phyloP scores from a whole-genome alignment of 352 stramenopile species.

The Pythium grandisporangium region DNA sequence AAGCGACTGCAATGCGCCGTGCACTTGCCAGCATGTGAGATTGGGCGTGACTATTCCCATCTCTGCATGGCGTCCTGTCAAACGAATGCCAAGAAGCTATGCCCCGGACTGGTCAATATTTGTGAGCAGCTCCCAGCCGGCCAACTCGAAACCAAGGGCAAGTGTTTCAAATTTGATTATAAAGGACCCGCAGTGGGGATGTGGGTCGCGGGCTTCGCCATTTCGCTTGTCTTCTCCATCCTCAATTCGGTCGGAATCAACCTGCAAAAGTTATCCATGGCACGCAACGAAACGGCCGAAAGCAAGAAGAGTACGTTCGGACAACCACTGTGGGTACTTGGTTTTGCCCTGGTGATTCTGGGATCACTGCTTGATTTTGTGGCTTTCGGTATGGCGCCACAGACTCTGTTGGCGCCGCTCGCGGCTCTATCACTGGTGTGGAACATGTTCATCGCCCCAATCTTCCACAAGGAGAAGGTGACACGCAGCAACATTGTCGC shows the following conservation, averaged over 20 bases:
- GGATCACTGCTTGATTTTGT: slow-evolving; percentile 87
- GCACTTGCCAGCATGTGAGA: slow-evolving; percentile 76
- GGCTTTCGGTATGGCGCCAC: slow-evolving; percentile 86
- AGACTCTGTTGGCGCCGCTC: slow-evolving; percentile 85
- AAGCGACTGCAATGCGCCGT: slow-evolving; percentile 54
- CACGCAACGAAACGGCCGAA: slow-evolving; percentile 52
- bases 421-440: slow-evolving; percentile 85
- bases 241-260: slow-evolving; percentile 89
- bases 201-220: slow-evolving; percentile 82
- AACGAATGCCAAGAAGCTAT: slow-evolving; percentile 47
- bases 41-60: slow-evolving; percentile 53
- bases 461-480: slow-evolving; percentile 87
- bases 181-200: slow-evolving; percentile 60
- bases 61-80: slow-evolving; percentile 58
- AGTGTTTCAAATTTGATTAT: slow-evolving; percentile 78
- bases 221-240: slow-evolving; percentile 83
- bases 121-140: slow-evolving; percentile 28
- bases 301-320: slow-evolving; percentile 68
- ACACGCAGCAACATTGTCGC: slow-evolving; percentile 73
- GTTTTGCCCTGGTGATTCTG: slow-evolving; percentile 72
- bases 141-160: slow-evolving; percentile 53
- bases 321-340: slow-evolving; percentile 86
- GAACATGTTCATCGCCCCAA: slow-evolving; percentile 88
- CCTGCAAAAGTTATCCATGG: slow-evolving; percentile 86
- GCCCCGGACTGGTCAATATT: slow-evolving; percentile 49